Evolutionary conservation across 2,329 filamentous ascomycete genomes (phyloP), one percentile per base, ranked within the genome.

Genomic region (Aspergillus sojae): DNA sequence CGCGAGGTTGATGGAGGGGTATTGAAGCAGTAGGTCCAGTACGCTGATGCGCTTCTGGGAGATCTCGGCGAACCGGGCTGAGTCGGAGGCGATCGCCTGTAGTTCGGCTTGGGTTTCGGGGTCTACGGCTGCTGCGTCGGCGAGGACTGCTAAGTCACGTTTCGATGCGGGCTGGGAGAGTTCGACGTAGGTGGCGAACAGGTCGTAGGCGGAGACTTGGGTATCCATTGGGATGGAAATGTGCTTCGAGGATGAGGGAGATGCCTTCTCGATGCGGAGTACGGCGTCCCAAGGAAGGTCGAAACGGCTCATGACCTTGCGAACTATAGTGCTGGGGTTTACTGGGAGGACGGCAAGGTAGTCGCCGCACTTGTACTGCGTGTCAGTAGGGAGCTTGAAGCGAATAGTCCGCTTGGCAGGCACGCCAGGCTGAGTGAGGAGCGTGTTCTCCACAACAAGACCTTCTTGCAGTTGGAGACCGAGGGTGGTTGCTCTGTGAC

Each of bases 311-410:
- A 93, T 86, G 0, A 86, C 89, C 10, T 90, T 83, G 5, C 83
- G 82, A 3, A 94, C 85, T 10, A 81, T 87, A 34, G 83, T 78
- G 55, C 82, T 82, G 1, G 88, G 87, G 73, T 94, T 94, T 32
- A 91, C 78, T 0, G 91, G 91, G 1, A 93, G 80, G 3, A 93
- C 81, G 0, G 90, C 89, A 0, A 94, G 83, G 73, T 95, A 94
- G 72, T 94, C 91, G 16, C 91, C 92, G 2, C 89, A 85, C 46
- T 85, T 83, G 77, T 94, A 94, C 0, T 83, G 84, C 81, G 87
- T 83, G 58, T 84, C 86, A 0, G 82, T 84, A 0, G 91, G 91
- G 1, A 94, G 82, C 64, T 87, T 85, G 39, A 93, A 86, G 66
- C 88, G 87, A 26, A 92, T 85, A 65, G 89, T 84, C 28, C 86